Evolutionary conservation across 1,284 basidiomycete species (phyloP), one percentile per base, ranked within the genome.

Genomic region (Cryptococcus sp.): DNA sequence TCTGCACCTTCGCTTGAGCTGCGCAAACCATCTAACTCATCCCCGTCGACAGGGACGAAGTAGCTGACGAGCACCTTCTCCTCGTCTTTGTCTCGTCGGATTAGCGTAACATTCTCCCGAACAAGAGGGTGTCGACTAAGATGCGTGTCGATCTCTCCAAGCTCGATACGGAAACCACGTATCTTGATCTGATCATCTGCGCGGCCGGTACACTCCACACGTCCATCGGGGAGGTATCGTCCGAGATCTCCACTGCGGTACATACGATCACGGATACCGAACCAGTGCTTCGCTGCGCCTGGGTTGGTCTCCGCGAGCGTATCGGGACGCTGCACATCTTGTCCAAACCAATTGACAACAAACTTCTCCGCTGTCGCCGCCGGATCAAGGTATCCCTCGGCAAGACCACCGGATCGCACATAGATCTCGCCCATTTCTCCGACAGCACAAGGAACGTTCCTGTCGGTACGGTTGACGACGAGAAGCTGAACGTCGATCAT

Each of bases 161-260:
- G 84, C 79, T 99, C 96, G 74, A 99, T 99, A 38, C 96, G 85
- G 87, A 99, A 99, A 7, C 96, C 96, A 61, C 96, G 91, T 77
- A 99, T 99, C 82, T 99, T 99, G 80, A 99, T 92, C 77, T 99
- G 96, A 75, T 99, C 96, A 75, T 99, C 96, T 5, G 94, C 94
- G 50, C 96, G 87, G 11, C 96, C 96, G 0, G 92, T 95, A 78
- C 96, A 99, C 76, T 99, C 96, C 17, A 99, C 96, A 41, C 86
- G 87, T 4, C 96, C 96, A 73, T 92, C 86, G 1, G 96, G 92
- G 29, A 91, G 82, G 79, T 99, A 99, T 16, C 96, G 86, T 3
- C 96, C 96, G 1, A 99, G 83, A 79, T 99, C 96, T 34, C 96
- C 96, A 25, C 93, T 94, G 63, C 92, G 87, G 80, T 99, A 99